Percentiles rank a stretch among this genome's conserved stretches.
phyloP scores from a whole-genome alignment of 768 basidiomycete genomes.

The Pisolithus marmoratus region DNA sequence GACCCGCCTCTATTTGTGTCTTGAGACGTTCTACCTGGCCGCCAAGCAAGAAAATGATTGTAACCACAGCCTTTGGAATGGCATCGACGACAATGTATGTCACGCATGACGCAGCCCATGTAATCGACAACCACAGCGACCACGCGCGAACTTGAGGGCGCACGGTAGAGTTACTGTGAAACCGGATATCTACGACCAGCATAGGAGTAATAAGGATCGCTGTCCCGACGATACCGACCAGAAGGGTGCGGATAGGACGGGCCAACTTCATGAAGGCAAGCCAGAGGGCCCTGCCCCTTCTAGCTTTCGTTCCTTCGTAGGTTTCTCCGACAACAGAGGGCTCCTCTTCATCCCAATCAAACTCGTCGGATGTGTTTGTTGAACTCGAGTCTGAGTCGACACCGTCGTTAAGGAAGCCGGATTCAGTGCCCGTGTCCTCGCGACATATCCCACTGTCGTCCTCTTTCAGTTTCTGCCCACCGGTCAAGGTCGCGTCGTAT shows the following conservation, averaged over 20 bases:
- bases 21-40: conserved; percentile 62
- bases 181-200: conserved; percentile 61
- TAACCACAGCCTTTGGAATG: conserved; percentile 51
- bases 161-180: conserved; percentile 37
- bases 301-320: conserved; percentile 39
- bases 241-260: conserved; percentile 48
- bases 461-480: conserved; percentile 7
- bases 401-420: conserved; percentile 5
- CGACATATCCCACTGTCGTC: conserved; percentile 1
- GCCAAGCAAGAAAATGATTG: conserved; percentile 48
- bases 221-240: conserved; percentile 54
- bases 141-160: conserved; percentile 54
- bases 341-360: conserved; percentile 70
- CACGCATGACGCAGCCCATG: conserved; percentile 55
- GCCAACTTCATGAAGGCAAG: conserved; percentile 63
- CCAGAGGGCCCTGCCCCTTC: conserved; percentile 58
- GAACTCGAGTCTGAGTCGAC: conserved; percentile 33
- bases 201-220: conserved; percentile 65
- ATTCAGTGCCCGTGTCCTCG: conserved; percentile 10
- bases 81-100: conserved; percentile 64
- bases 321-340: conserved; percentile 16
- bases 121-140: conserved; percentile 65
- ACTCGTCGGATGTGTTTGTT: conserved; percentile 63
- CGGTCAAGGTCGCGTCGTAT: conserved; percentile 4
- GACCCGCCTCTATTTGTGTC: conserved; percentile 59